Evolutionary conservation across 768 basidiomycete genomes (phyloP).

Genomic region (Lactarius evosmus): DNA sequence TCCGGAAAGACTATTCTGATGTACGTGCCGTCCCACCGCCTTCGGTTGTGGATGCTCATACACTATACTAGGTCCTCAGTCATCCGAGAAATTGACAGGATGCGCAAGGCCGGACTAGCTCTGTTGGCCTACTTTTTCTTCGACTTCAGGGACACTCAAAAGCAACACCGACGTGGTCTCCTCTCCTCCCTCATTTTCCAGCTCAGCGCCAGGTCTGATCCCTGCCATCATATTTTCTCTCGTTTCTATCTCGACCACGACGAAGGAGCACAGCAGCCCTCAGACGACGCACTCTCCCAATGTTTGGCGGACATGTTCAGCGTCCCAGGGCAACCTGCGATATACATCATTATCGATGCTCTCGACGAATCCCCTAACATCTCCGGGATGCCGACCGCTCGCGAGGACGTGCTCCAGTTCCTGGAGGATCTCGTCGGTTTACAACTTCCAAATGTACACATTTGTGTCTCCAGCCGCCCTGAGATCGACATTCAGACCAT

Average conservation of each 20-base stretch:
- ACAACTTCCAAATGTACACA: background rate
- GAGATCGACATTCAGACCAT: constrained; percentile 1
- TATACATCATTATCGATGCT: constrained; percentile 10
- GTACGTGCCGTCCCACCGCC: background rate
- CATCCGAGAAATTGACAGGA: constrained; percentile 4
- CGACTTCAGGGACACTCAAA: constrained; percentile 10
- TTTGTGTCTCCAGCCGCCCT: constrained; percentile 8
- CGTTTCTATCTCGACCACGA: background rate
- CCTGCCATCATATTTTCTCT: background rate
- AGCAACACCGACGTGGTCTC: background rate
- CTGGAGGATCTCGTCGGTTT: background rate
- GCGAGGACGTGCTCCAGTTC: background rate
- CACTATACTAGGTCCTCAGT: background rate
- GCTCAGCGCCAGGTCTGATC: constrained; percentile 2
- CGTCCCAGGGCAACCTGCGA: background rate
- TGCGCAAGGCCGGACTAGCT: constrained; percentile 8
- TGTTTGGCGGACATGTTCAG: background rate
- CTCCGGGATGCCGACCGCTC: background rate
- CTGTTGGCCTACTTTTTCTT: constrained; percentile 4
- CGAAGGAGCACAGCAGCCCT: background rate
- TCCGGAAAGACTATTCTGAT: constrained; percentile 11
- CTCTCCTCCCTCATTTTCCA: constrained; percentile 12
- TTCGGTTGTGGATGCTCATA: background rate
- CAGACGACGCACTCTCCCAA: background rate
- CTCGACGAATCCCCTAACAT: constrained; percentile 8